These are phyloP conservation scores for Sporisorium reilianum DNA, from an alignment of 1,284 basidiomycete species.

Conservation along the genomic window DNA sequence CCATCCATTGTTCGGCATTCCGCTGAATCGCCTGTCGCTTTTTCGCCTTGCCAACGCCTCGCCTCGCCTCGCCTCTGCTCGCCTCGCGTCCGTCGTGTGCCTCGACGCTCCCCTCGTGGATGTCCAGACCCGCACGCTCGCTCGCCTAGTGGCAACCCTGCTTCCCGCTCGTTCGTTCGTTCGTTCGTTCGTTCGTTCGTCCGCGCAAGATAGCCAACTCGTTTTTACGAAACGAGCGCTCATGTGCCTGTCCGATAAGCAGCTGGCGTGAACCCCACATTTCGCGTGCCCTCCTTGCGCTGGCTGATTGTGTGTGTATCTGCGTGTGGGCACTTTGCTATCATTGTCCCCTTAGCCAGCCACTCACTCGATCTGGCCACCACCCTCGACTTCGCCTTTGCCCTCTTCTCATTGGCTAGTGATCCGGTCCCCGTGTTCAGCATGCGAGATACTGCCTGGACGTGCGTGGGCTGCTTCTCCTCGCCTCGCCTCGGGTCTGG, in stretches of 20 bases:
- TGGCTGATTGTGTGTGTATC: constrained; percentile 4
- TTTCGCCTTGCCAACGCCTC: not conserved
- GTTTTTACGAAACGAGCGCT: not conserved
- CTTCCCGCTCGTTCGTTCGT: not conserved
- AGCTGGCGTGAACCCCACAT: not conserved
- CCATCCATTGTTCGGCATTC: not conserved
- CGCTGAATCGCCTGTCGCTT: not conserved
- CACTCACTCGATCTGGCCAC: not conserved
- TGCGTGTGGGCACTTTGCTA: constrained; percentile 18
- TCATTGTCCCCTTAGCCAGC: constrained; percentile 8
- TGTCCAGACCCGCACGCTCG: not conserved
- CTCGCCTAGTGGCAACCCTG: not conserved
- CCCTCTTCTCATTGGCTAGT: constrained; percentile 46
- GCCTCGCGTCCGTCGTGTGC: not conserved
- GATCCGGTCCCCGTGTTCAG: constrained; percentile 23
- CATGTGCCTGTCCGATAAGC: not conserved
- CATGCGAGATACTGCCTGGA: not conserved
- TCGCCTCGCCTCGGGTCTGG: constrained; percentile 8
- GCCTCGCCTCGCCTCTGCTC: not conserved
- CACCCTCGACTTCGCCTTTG: not conserved
- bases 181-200: no score
- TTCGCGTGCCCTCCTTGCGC: not conserved
- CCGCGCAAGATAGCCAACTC: not conserved
- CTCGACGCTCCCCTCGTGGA: constrained; percentile 1
- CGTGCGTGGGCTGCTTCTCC: not conserved